Evolutionary conservation across 2,329 filamentous ascomycete species (phyloP), one percentile per base, ranked within the genome.

Genomic region (Stachybotrys elegans): DNA sequence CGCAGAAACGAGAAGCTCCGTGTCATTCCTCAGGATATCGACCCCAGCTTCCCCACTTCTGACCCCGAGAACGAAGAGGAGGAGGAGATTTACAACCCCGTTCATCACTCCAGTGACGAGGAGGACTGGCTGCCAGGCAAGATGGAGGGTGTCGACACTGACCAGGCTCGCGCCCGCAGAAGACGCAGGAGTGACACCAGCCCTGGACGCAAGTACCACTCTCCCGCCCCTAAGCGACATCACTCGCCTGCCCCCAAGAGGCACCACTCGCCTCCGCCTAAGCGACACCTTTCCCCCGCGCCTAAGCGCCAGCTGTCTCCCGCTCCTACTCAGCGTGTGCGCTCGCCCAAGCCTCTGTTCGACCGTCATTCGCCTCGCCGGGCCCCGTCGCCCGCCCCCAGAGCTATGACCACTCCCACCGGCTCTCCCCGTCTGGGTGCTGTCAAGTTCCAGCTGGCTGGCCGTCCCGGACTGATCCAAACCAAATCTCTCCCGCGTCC

Each of bases 1-100:
- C 84, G 87, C 52, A 85, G 90, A 55, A 84, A 84, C 38, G 83
- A 85, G 53, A 95, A 91, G 68, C 85, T 91, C 48, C 83, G 86
- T 50, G 62, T 81, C 22, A 88, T 92, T 22, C 92, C 93, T n/a
- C 93, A 97, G 60, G 93, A 97, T 55, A 95, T 96, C 48, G 93
- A 98, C 59, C 93, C 93, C 1, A 96, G 91, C 59, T 98, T 98
- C 62, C 93, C 93, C 0, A 91, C 90, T 1, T 95, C 91, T 0
- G 93, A 97, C 54, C 87, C 86, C 0, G 93, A 98, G 54, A 83
- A 90, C 52, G 84, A 92, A 22, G 87, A 88, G 38, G 86, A 89
- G 29, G 82, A 88, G 32, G 83, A 88, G 43, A 78, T 63, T 63
- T 83, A 59, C 68, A 82, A 64, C 63, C 70, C 64, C 55, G 71